A percentile compares a stretch with the other conserved stretches of the same genome.
Evolutionary conservation across 441 rosid genomes (phyloP).

Genomic region (Populus hybrid): DNA sequence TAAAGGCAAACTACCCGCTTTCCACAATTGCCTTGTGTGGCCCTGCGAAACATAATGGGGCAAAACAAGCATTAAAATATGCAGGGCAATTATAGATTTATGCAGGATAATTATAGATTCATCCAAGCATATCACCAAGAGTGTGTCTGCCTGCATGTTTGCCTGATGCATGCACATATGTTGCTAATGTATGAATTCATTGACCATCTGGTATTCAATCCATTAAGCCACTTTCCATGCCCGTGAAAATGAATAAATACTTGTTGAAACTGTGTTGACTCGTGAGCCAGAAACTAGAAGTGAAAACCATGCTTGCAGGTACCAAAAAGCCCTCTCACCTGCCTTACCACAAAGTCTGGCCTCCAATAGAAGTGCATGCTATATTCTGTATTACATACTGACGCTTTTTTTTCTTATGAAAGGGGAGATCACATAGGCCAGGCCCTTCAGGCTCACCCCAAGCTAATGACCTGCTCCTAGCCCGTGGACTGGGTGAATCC

Average conservation of each 20-base stretch:
- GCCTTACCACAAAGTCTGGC: neutral
- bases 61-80: neutral
- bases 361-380: neutral
- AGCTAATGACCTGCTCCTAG: neutral
- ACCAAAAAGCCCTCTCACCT: neutral
- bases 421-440: neutral
- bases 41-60: conserved; percentile 50
- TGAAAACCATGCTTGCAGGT: neutral
- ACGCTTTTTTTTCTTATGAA: neutral
- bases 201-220: neutral
- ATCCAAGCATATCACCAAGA: neutral
- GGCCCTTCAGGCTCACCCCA: neutral
- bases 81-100: neutral
- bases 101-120: neutral
- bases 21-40: conserved; percentile 53
- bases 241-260: neutral
- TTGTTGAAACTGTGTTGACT: neutral
- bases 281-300: neutral
- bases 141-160: neutral
- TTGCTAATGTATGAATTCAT: neutral
- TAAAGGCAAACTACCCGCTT: conserved; percentile 73
- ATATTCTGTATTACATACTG: neutral
- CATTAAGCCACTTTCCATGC: neutral
- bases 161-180: neutral
- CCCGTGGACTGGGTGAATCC: neutral